Evolutionary conservation across 306 rosid genomes (phyloP), one percentile per base, ranked within the genome.

Genomic region (Vigna radiata): DNA sequence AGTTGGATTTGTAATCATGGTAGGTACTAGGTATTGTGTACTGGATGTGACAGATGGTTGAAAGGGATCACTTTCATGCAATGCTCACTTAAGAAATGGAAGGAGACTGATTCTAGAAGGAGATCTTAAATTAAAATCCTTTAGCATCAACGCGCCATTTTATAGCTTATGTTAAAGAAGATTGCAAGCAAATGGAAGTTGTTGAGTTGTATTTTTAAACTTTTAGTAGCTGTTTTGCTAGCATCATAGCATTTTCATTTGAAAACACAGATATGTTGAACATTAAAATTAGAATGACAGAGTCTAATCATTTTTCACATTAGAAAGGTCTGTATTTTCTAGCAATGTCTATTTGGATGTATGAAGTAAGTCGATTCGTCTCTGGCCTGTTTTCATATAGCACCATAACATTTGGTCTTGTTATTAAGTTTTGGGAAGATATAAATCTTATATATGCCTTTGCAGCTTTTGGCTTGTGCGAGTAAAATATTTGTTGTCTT

Each of bases 401-500:
- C n/a, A 15, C 62, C 46, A 15, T 76, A 6, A 52, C 58, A 49
- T 54, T 64, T 71, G 77, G 37, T 66, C 23, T 73, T 59, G 41
- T 46, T 55, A 46, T 47, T 36, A 63, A 23, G 23, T 31, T 44
- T 44, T 70, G 48, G 66, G 70, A 36, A 62, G 12, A 23, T 60
- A 36, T 16, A 60, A 60, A 70, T 60, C 41, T 17, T 60, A 8
- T 76, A n/a, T 52, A 36, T 53, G 70, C 43, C 33, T 49, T 67
- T 53, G 33, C 53, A 44, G 53, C 37, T 78, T 37, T 11, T 74
- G 31, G 39, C 58, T 53, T 31, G 43, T 39, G 47, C 47, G 41
- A 73, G 14, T 79, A 71, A 80, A 71, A 43, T 19, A 4, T 69
- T 37, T 73, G 70, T 75, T 46, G 80, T 27, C 76, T 77, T 25